phyloP scores from a whole-genome alignment of 2,329 filamentous ascomycete species.

The Dactylonectria estremocensis region DNA sequence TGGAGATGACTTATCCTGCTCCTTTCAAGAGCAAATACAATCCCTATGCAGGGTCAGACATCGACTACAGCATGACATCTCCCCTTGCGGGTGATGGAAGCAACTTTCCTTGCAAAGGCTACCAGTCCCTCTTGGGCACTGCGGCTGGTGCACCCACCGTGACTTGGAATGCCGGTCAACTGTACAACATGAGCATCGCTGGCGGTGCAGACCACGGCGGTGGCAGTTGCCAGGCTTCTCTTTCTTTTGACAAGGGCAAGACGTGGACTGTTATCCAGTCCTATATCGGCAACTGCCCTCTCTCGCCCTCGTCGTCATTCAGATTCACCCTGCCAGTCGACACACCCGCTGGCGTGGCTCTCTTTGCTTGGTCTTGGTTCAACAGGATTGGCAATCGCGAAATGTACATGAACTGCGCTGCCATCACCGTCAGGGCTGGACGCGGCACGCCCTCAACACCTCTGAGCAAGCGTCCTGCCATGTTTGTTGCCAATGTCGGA shows the following conservation, averaged over 20 bases:
- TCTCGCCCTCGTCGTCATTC: slow-evolving; percentile 64
- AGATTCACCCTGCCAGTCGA: slow-evolving; percentile 77
- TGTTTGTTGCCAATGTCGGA: slow-evolving; percentile 78
- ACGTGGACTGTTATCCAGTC: slow-evolving; percentile 79
- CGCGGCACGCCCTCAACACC: slow-evolving; percentile 64
- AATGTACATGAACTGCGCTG: slow-evolving; percentile 98
- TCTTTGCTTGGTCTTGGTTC: slow-evolving; percentile 95
- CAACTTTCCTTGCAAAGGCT: slow-evolving; percentile 85
- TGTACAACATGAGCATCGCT: slow-evolving; percentile 74
- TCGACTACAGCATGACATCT: slow-evolving; percentile 81
- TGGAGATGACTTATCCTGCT: slow-evolving; percentile 68
- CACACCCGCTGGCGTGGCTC: slow-evolving; percentile 71
- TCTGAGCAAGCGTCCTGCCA: slow-evolving; percentile 75
- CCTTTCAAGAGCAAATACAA: slow-evolving; percentile 70
- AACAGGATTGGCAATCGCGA: slow-evolving; percentile 94
- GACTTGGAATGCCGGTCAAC: slow-evolving; percentile 73
- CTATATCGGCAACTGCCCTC: slow-evolving; percentile 70
- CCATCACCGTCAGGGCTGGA: slow-evolving; percentile 75
- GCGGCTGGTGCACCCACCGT: slow-evolving; percentile 67
- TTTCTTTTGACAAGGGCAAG: slow-evolving; percentile 80
- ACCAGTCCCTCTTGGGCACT: slow-evolving; percentile 65
- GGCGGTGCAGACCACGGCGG: slow-evolving; percentile 77
- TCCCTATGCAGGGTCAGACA: slow-evolving; percentile 60
- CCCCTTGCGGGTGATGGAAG: slow-evolving; percentile 73
- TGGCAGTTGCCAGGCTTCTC: slow-evolving; percentile 82